Percentiles rank a stretch among this genome's conserved stretches.
These are phyloP conservation scores for Zygoascus bituminiphila DNA, from an alignment of 805 yeast genomes.

Conservation along the genomic window DNA sequence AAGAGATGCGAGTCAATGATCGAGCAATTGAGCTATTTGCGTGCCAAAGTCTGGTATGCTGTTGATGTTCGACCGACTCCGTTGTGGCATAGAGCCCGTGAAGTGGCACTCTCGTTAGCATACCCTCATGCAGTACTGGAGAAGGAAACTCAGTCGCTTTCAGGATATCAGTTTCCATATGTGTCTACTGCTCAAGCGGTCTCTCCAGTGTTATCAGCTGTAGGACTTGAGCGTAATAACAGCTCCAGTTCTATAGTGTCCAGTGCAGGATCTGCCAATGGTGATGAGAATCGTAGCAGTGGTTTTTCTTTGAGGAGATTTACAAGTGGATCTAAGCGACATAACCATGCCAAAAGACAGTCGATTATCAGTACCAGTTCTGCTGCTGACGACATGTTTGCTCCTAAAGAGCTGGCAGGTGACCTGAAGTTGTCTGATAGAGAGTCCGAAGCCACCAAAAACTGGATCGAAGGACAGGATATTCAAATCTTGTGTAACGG, in stretches of 20 bases:
- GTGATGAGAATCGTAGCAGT: neutral
- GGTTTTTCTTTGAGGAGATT: constrained; percentile 20
- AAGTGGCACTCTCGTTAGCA: constrained; percentile 19
- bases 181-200: constrained; percentile 4
- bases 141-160: constrained; percentile 1
- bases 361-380: constrained; percentile 21
- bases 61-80: constrained; percentile 18
- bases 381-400: constrained; percentile 22
- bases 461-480: constrained; percentile 25
- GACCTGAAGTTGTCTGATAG: constrained; percentile 28
- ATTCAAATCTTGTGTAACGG: constrained; percentile 29
- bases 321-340: constrained; percentile 11
- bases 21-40: constrained; percentile 10
- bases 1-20: constrained; percentile 8
- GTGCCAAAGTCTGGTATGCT: constrained; percentile 23
- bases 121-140: neutral
- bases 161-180: neutral
- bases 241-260: constrained; percentile 18
- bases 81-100: constrained; percentile 21
- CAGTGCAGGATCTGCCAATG: constrained; percentile 1
- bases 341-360: constrained; percentile 19
- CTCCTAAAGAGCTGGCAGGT: constrained; percentile 22
- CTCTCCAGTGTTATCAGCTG: constrained; percentile 7
- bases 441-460: constrained; percentile 26
- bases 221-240: constrained; percentile 16